Evolutionary conservation across 495 filamentous ascomycete genomes (phyloP), one percentile per base, ranked within the genome.

Genomic region (Lepidopterella palustris): DNA sequence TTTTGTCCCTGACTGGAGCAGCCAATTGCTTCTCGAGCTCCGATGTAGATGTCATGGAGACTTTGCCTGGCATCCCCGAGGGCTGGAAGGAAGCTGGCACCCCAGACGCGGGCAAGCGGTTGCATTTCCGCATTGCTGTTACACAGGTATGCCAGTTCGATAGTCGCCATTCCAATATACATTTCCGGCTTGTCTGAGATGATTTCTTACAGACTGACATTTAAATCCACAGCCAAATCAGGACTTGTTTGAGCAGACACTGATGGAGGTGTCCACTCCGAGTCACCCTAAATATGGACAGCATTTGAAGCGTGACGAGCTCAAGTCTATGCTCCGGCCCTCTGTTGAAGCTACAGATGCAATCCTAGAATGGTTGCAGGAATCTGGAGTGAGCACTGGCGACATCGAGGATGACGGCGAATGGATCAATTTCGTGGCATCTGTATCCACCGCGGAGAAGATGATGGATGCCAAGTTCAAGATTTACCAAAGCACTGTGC

Each of bases 211-310:
- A 23, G 55, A 8, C 20, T 55, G 18, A 29, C 53, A 4, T n/a
- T n/a, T n/a, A n/a, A 47, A 18, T 32, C 13, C 26, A 25, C 79
- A 83, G 59, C 73, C 79, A 26, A 80, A 80, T 32, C 71, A 76
- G 23, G 74, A 64, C 6, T 69, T 77, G 11, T 82, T 89, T 39
- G 84, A 89, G 67, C 73, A 82, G 57, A 77, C 72, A 20, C 76
- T 88, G 23, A 73, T 84, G 29, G 78, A 84, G 8, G 74, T 90
- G 28, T 84, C 84, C 18, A 83, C 81, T 3, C 87, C 86, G 3
- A 75, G 74, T 3, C 78, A 86, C 60, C 70, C 75, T 2, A 73
- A 69, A 3, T 89, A 89, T 68, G 87, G 87, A 1, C 70, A 79
- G 49, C 81, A 88, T 58, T 77, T 89, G 76, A 79, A 76, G 53